phyloP scores from a whole-genome alignment of 2,329 filamentous ascomycete genomes.

The Alternaria triticimaculans region DNA sequence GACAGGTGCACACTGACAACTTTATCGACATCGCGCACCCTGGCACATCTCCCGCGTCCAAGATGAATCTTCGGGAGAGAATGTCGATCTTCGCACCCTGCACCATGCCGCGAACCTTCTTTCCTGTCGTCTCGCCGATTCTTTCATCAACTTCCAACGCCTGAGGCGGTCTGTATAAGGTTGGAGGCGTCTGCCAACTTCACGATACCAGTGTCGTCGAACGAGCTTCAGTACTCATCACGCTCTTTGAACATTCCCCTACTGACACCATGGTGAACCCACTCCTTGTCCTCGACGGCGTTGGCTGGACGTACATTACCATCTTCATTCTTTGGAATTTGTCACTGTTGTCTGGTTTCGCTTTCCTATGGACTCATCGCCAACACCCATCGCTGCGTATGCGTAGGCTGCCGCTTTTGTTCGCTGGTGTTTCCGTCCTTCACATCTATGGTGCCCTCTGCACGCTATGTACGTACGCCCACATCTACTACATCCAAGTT shows the following conservation, averaged over 20 bases:
- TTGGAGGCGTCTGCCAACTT: neutral
- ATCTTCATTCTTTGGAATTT: constrained; percentile 29
- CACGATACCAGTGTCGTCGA: neutral
- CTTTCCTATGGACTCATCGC: constrained; percentile 34
- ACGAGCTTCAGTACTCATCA: constrained; percentile 3
- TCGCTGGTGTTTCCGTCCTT: constrained; percentile 30
- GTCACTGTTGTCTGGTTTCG: constrained; percentile 16
- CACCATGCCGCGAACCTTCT: constrained; percentile 1
- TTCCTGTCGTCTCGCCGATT: constrained; percentile 1
- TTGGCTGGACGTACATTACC: constrained; percentile 29
- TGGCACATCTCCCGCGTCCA: constrained; percentile 9
- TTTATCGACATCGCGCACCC: constrained; percentile 3
- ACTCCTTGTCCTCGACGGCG: constrained; percentile 14
- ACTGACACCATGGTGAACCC: constrained; percentile 19
- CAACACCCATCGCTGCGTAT: constrained; percentile 40
- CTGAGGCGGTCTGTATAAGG: constrained; percentile 4
- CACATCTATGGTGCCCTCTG: constrained; percentile 33
- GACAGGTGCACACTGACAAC: constrained; percentile 2
- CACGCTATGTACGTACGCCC: constrained; percentile 19
- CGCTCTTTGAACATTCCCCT: constrained; percentile 6
- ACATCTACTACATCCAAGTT: neutral
- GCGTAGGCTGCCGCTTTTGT: constrained; percentile 37
- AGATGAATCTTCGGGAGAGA: neutral
- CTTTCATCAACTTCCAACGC: neutral
- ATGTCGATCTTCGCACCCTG: neutral